Conservation (phyloP, 257 asterid species). For the Solanum paucissectum region DNA sequence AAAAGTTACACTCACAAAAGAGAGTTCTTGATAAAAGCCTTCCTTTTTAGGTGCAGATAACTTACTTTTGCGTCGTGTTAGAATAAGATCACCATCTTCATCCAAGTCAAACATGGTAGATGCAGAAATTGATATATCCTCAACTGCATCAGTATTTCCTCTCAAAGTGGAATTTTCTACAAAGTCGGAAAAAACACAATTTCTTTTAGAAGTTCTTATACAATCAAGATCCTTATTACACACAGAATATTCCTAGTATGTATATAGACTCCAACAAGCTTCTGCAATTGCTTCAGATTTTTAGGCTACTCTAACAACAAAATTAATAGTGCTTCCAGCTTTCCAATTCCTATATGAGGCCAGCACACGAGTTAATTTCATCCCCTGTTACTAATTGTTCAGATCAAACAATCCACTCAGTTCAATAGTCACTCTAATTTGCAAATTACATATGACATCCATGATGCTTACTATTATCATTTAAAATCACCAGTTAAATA, state of each 20-base stretch:
- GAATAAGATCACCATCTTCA: constrained; percentile 83
- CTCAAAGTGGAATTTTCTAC: constrained; percentile 9
- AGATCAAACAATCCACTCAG: neutral
- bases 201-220: neutral
- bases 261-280: neutral
- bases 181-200: neutral
- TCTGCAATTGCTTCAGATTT: neutral
- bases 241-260: neutral
- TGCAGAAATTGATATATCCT: constrained; percentile 8
- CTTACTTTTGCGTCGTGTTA: constrained; percentile 52
- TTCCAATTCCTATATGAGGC: neutral
- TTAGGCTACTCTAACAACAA: neutral
- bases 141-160: neutral
- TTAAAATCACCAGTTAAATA: neutral
- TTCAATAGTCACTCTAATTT: neutral
- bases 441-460: neutral
- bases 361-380: neutral
- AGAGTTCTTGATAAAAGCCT: neutral
- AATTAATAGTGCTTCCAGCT: neutral
- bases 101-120: constrained; percentile 42
- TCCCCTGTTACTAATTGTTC: neutral
- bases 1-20: neutral
- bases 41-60: neutral
- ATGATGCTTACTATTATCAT: neutral
- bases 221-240: neutral